Evolutionary conservation across 2,329 filamentous ascomycete genomes (phyloP).

Genomic region (Onygenales sp.): DNA sequence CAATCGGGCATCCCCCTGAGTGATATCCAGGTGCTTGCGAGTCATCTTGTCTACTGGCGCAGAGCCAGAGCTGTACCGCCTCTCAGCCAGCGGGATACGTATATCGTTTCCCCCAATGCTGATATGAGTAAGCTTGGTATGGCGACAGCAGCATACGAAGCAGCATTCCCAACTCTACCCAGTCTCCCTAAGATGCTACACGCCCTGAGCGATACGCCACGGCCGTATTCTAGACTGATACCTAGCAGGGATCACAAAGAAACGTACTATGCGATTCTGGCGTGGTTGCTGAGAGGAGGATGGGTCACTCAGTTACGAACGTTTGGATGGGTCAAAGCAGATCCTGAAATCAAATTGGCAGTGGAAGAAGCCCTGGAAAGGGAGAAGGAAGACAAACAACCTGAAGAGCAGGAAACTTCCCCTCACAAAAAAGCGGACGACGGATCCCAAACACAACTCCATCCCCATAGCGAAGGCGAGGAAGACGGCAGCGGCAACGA

Average conservation of each 20-base stretch:
- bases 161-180: constrained; percentile 73
- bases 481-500: constrained; percentile 13
- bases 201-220: constrained; percentile 67
- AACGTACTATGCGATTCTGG: constrained; percentile 81
- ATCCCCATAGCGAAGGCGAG: constrained; percentile 5
- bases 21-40: constrained; percentile 78
- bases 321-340: constrained; percentile 80
- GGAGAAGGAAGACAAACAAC: constrained; percentile 53
- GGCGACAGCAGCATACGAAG: constrained; percentile 63
- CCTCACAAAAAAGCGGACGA: neutral
- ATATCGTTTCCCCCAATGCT: constrained; percentile 85
- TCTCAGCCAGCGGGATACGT: constrained; percentile 78
- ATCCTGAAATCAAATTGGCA: constrained; percentile 70
- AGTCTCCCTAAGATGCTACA: constrained; percentile 80
- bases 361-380: constrained; percentile 63
- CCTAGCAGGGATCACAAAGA: constrained; percentile 81
- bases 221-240: constrained; percentile 73
- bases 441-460: neutral
- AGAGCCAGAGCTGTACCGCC: constrained; percentile 86
- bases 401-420: constrained; percentile 7
- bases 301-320: constrained; percentile 92
- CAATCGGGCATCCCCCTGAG: constrained; percentile 57
- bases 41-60: constrained; percentile 93
- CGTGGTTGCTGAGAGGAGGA: constrained; percentile 83
- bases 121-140: constrained; percentile 61